Base-by-base conservation (phyloP, 2,329 filamentous ascomycete genomes). In the Fusarium mexicanum region DNA sequence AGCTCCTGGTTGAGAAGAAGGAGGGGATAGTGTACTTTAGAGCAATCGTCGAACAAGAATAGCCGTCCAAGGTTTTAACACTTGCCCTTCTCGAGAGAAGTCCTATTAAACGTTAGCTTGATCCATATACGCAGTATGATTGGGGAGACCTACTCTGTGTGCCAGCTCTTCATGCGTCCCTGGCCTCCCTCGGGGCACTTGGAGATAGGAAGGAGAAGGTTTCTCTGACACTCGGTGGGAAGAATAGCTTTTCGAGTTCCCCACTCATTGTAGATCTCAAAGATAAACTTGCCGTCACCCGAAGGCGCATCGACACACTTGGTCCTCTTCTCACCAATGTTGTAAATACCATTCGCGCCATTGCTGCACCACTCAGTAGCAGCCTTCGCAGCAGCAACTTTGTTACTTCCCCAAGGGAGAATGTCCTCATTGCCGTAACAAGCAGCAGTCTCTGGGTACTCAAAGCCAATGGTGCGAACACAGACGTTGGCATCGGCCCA, bases 401-500 rank as follows among this genome's bases (percentile, higher is more conserved):
- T 60, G 65, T 75, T 67, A 22, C 51, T 50, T 14, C 69, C 72
- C 69, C 66, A 75, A 1, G 57, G 57, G 1, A 43, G 9, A 16
- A 48, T 9, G 6, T 38, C 5, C 4, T 4, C 10, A 4, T 8
- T 5, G 2, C 8, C 24, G 3, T 35, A 70, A 5, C 73, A 75
- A 4, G 38, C 43, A 16, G 62, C 58, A 8, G 3, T 44, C 3
- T 37, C 55, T 2, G 71, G 41, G 20, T 70, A 61, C 14, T 47
- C 22, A 12, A 61, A 71, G 8, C 61, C 68, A 18, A 69, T 33
- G 3, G 67, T 63, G 17, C 43, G 67, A 0, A 57, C 58, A 8
- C 69, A 72, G 0, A 51, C 68, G 5, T 72, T 69, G 12, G 40
- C 55, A 1, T 72, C 59, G 10, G 68, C 68, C 69, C 69, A 72